These are phyloP conservation scores for Parietaria judaica DNA, from an alignment of 306 rosid species.

Conservation along the genomic window DNA sequence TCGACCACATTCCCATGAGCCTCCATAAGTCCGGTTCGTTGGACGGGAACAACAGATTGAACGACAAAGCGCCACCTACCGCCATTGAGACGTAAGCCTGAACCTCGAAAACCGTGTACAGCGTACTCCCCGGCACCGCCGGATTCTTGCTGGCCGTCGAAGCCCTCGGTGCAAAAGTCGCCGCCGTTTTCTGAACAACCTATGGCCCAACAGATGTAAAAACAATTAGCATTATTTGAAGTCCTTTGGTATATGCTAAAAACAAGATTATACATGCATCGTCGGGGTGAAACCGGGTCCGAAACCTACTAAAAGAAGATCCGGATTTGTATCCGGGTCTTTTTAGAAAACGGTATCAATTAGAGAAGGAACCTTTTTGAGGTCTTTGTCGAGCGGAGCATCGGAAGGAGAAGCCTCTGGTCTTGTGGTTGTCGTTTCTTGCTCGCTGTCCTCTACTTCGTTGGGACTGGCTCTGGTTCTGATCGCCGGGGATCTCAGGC, in stretches of 20 bases:
- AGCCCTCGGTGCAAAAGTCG: conserved; percentile 98
- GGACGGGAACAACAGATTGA: conserved; percentile 85
- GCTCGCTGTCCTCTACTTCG: conserved; percentile 31
- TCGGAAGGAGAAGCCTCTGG: conserved; percentile 20
- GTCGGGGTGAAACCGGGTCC: too few relatives aligned
- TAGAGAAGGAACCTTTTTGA: conserved; percentile 57
- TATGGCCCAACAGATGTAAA: conserved; percentile 6
- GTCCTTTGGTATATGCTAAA: too few relatives aligned
- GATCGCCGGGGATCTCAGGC: neutral
- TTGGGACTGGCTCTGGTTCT: conserved; percentile 47
- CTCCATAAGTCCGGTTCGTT: conserved; percentile 94
- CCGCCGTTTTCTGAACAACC: conserved; percentile 96
- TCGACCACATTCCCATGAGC: conserved; percentile 99
- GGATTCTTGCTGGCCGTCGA: conserved; percentile 84
- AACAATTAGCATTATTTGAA: too few relatives aligned
- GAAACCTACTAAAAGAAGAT: too few relatives aligned
- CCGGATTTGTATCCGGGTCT: too few relatives aligned
- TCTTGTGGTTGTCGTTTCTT: conserved; percentile 17
- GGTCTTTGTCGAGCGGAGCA: conserved; percentile 64
- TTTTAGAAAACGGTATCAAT: too few relatives aligned
- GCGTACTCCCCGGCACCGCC: conserved; percentile 70
- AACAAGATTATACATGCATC: too few relatives aligned
- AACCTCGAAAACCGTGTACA: conserved; percentile 89
- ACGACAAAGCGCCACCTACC: conserved; percentile 83
- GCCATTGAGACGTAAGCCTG: conserved; percentile 86